Evolutionary conservation across 169 alveolate genomes (phyloP), one percentile per base, ranked within the genome.

Genomic region (Babesia bigemina): DNA sequence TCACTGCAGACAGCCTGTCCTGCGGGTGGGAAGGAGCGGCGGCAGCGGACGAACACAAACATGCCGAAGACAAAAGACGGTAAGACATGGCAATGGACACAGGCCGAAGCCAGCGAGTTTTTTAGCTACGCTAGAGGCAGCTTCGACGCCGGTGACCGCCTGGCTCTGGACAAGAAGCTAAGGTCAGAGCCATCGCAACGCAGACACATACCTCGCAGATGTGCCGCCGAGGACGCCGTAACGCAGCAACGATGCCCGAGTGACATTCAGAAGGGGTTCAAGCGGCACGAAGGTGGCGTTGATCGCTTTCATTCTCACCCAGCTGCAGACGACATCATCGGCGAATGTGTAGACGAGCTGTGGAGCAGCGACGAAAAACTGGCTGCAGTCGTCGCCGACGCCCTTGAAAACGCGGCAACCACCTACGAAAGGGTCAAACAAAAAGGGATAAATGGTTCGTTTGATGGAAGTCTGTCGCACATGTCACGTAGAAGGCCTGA

Each of bases 291-390:
- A 47, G 86, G 86, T 77, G 52, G 26, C n/a, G 67, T 19, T 13
- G 29, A 11, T 13, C 44, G 17, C 49, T 22, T 2, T 21, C 17
- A 19, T 19, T 0, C 6, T 19, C 8, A n/a, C 13, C 33, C 2
- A 0, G 13, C 4, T 52, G 26, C 49, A 71, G 84, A 58, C 47
- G 87, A 79, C 48, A 39, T 48, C n/a, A 70, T 79, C 29, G 84
- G 87, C 3, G 75, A 67, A 39, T 72, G 67, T 21, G 67, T 79
- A 39, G 84, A 79, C 55, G 84, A 79, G 36, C 63, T 79, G 52
- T 79, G 87, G 87, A 21, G 53, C 22, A 63, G 75, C 44, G 70
- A 56, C 50, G 67, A 61, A 21, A 22, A 71, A 53, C 28, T 79
- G 50, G 63, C 84, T 24, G 56, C 21, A 11, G 47, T 79, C 44